phyloP scores from a whole-genome alignment of 306 rosid genomes.

The Canavalia gladiata region DNA sequence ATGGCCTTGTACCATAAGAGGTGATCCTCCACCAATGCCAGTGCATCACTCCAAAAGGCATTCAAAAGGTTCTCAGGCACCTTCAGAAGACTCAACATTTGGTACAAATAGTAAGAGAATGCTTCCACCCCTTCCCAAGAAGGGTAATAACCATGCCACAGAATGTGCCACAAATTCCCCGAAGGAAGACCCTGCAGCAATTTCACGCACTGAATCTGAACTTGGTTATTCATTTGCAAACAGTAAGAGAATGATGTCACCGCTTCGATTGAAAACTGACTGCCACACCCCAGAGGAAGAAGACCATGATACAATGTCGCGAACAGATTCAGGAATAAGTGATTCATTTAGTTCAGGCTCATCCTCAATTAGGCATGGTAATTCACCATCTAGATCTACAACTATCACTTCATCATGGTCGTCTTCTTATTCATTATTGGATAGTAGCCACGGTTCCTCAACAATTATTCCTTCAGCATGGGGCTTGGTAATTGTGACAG shows the following conservation, averaged over 20 bases:
- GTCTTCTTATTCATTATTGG: slow-evolving; percentile 42
- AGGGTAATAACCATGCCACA: slow-evolving; percentile 7
- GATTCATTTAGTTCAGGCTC: slow-evolving; percentile 63
- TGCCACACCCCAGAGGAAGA: slow-evolving; percentile 42
- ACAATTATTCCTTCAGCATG: slow-evolving; percentile 70
- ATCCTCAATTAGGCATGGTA: slow-evolving; percentile 49
- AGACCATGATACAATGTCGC: slow-evolving; percentile 49
- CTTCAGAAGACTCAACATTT: slow-evolving; percentile 45
- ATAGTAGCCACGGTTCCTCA: slow-evolving; percentile 51
- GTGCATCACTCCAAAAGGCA: slow-evolving; percentile 53
- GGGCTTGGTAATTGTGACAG: slow-evolving; percentile 91
- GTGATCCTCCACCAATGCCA: slow-evolving; percentile 62
- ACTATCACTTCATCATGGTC: slow-evolving; percentile 52
- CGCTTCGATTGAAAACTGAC: slow-evolving; percentile 56
- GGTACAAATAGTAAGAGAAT: slow-evolving; percentile 33
- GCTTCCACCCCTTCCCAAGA: slow-evolving; percentile 76
- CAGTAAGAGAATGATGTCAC: slow-evolving; percentile 54
- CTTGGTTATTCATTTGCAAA: slow-evolving; percentile 46
- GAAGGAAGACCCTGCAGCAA: slow-evolving; percentile 53
- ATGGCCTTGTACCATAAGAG: slow-evolving; percentile 73
- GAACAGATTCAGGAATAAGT: slow-evolving; percentile 47
- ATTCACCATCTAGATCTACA: slow-evolving; percentile 57
- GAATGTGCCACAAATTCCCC: slow-evolving; percentile 46
- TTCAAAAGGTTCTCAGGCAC: slow-evolving; percentile 53
- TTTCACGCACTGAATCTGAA: slow-evolving; percentile 48